Evolutionary conservation across 352 stramenopile genomes (phyloP).

Genomic region (Globisporangium yorkense): DNA sequence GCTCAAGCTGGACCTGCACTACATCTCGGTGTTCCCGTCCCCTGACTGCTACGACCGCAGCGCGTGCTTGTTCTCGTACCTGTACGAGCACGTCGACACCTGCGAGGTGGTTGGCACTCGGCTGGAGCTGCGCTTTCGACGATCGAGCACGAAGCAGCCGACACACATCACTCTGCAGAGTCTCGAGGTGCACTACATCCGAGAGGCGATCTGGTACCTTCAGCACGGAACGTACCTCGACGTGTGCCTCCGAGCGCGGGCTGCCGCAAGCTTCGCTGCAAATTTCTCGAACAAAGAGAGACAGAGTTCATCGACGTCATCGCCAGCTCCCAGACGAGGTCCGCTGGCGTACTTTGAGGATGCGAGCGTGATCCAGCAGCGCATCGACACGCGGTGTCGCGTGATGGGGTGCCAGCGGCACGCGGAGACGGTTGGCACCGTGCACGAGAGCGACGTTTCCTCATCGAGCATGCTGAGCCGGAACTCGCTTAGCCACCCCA

Average conservation of each 20-base stretch:
- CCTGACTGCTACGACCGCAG: slow-evolving; percentile 51
- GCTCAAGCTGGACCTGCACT: slow-evolving; percentile 40
- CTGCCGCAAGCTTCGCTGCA: slow-evolving; percentile 6
- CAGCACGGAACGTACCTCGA: slow-evolving; percentile 43
- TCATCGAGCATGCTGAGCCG: slow-evolving; percentile 17
- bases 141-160: slow-evolving; percentile 48
- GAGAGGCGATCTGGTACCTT: slow-evolving; percentile 62
- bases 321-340: slow-evolving; percentile 11
- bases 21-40: slow-evolving; percentile 52
- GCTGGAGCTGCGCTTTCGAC: slow-evolving; percentile 49
- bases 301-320: background rate
- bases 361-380: slow-evolving; percentile 27
- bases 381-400: slow-evolving; percentile 37
- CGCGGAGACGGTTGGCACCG: slow-evolving; percentile 10
- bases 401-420: slow-evolving; percentile 39
- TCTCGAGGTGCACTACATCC: slow-evolving; percentile 48
- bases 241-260: slow-evolving; percentile 21
- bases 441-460: slow-evolving; percentile 16
- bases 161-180: slow-evolving; percentile 53
- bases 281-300: slow-evolving; percentile 1
- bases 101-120: slow-evolving; percentile 37
- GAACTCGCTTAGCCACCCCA: slow-evolving; percentile 6
- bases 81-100: slow-evolving; percentile 45
- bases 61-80: slow-evolving; percentile 65
- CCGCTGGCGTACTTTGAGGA: slow-evolving; percentile 35